Base-by-base conservation (phyloP, 164 flowering plant species). In the Annona squamosa region DNA sequence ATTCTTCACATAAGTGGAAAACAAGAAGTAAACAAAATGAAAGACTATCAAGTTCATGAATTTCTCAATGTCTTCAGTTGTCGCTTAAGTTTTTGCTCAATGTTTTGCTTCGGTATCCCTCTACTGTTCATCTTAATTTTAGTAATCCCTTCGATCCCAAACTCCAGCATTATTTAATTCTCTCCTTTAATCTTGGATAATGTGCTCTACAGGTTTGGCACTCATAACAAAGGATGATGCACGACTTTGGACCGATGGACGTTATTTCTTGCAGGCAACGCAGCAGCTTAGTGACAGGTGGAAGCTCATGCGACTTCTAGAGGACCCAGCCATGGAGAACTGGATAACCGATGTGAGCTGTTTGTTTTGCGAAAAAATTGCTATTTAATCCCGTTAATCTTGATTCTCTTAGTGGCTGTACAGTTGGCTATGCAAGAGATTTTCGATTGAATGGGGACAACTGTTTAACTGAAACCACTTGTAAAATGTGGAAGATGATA, bases 251-350 rank as follows among this genome's bases (percentile, higher is more conserved):
- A 96, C 99, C 46, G 99, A 93, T 84, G 98, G 98, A 16, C 82
- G 99, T 6, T 93, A 96, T 79, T 96, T 90, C 82, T 80, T 96
- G 81, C 98, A 96, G 86, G 99, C 99, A 71, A 75, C 77, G 26
- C 84, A 90, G 65, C 78, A 93, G 78, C 90, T 93, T 52, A 87
- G 89, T 72, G 86, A 87, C 45, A 78, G 86, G 42, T 96, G 99
- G 98, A 84, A 84, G 80, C 97, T 93, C 68, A 96, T 96, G 98
- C 90, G 98, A 12, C 81, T 89, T 47, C 94, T 93, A 76, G 97
- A 91, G 82, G 98, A 96, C 74, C 91, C 93, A 63, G 44, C 86
- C 65, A 86, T 96, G 4, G 97, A 96, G 76, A 79, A 44, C 63
- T 96, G 99, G 98, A 88, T 92, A 86, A 84, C 97, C 62, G 91